Base-by-base conservation (phyloP, 2,329 filamentous ascomycete species). In the Sporothrix pseudoabietina region DNA sequence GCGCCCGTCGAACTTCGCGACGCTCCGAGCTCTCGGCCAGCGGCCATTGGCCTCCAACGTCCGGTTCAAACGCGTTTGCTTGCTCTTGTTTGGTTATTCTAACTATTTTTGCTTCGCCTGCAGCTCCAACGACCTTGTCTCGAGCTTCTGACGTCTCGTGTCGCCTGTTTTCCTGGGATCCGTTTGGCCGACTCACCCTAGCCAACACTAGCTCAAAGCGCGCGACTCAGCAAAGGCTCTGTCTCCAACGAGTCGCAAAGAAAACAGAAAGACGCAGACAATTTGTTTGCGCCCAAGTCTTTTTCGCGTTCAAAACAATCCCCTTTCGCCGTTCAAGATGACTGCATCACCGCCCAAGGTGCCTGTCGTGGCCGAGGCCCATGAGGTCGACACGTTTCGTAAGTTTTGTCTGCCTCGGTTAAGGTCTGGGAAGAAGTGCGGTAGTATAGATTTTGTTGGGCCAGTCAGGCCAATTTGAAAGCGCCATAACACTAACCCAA, bases 361-460 rank as follows among this genome's bases (percentile, higher is more conserved):
- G 77, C 87, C 87, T 66, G 90, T 92, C 78, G 91, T 94, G 78
- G 86, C 87, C 75, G 92, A 94, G 85, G 91, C 92, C 79, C 91
- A 94, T 82, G 83, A 90, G 80, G 91, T 94, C 78, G 90, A 93
- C 82, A 94, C 91, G 26, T 93, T 85, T 79, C 88, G 89, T 91
- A 83, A 86, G 88, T 77, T 59, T 44, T 35, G 22, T 32, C 68
- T 70, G 16, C 68, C 74, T 73, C 61, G 72, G 71, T 69, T 65
- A 72, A 72, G 3, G 32, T 32, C 66, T 71, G 26, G 59, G 59
- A 59, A 47, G 41, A 55, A 54, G 22, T 35, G 61, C 59, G 59
- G 32, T 49, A 41, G 57, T 14, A 63, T 52, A 8, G 52, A 55
- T 70, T 70, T 75, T 75, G 73, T 74, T 75, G 75, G 74, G 74